Conservation (phyloP, 2,329 filamentous ascomycete genomes). For the Neofusicoccum kwambonambiense region DNA sequence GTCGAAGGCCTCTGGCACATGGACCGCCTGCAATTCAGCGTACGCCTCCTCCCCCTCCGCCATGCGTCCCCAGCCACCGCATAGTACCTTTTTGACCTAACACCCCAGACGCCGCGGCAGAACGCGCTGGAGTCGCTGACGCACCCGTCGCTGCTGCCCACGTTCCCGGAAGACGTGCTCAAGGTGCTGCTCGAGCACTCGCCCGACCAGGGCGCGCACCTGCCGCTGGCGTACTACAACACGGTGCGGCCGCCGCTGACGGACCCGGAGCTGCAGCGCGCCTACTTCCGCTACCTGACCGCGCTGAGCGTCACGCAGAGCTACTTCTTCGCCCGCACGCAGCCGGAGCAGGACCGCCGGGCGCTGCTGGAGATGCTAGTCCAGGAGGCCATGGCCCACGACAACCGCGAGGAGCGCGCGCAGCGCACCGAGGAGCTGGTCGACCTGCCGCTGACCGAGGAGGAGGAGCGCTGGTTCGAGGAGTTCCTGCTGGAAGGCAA, state of each 20-base stretch:
- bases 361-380: slow-evolving; percentile 68
- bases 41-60: slow-evolving; percentile 35
- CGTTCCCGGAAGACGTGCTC: slow-evolving; percentile 82
- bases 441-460: slow-evolving; percentile 66
- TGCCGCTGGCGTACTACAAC: slow-evolving; percentile 77
- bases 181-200: slow-evolving; percentile 64
- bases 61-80: slow-evolving; percentile 31
- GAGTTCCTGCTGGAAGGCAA: slow-evolving; percentile 64
- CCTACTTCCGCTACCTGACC: slow-evolving; percentile 69
- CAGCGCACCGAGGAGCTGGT: slow-evolving; percentile 67
- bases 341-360: slow-evolving; percentile 61
- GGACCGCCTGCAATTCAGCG: slow-evolving; percentile 65
- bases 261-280: slow-evolving; percentile 59
- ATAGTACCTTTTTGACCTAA: neutral
- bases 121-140: slow-evolving; percentile 71
- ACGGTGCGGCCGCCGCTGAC: slow-evolving; percentile 72
- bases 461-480: slow-evolving; percentile 74
- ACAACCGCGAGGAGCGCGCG: slow-evolving; percentile 39
- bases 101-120: slow-evolving; percentile 7
- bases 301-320: slow-evolving; percentile 68
- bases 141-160: slow-evolving; percentile 74
- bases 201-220: slow-evolving; percentile 54
- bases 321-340: slow-evolving; percentile 68
- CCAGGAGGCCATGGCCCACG: slow-evolving; percentile 28
- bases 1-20: slow-evolving; percentile 81